Conservation (phyloP, 805 yeast species). For the Lachancea fermentati region DNA sequence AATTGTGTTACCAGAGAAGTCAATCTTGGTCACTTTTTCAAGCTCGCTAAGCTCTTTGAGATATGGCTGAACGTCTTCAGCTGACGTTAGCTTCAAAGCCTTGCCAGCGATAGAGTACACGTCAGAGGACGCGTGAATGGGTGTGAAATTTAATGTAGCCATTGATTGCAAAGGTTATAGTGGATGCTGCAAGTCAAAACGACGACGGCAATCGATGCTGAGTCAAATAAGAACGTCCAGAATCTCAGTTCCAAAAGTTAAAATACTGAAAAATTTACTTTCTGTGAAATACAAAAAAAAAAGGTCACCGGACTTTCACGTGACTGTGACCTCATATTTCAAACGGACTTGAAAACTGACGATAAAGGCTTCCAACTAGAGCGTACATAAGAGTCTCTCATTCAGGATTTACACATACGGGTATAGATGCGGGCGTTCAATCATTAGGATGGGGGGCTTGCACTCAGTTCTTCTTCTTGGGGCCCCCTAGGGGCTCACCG, state of each 20-base stretch:
- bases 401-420: background rate
- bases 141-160: slow-evolving; percentile 38
- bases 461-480: slow-evolving; percentile 32
- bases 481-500: slow-evolving; percentile 71
- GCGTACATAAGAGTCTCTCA: background rate
- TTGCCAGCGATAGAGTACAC: slow-evolving; percentile 65
- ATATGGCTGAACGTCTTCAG: slow-evolving; percentile 67
- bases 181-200: background rate
- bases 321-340: no score
- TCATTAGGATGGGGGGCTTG: background rate
- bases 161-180: slow-evolving; percentile 10
- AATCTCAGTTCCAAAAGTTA: no score
- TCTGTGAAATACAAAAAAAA: slow-evolving; percentile 2
- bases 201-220: background rate
- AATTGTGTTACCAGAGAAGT: slow-evolving; percentile 88
- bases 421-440: background rate
- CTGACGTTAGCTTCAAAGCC: slow-evolving; percentile 68
- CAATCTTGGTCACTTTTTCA: slow-evolving; percentile 46
- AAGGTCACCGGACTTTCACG: background rate
- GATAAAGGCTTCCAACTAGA: background rate
- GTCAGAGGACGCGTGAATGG: slow-evolving; percentile 41
- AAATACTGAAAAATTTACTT: no score
- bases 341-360: background rate
- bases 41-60: slow-evolving; percentile 47
- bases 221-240: background rate